Conservation (phyloP, 2,329 filamentous ascomycete genomes). For the Aspergillus persii region DNA sequence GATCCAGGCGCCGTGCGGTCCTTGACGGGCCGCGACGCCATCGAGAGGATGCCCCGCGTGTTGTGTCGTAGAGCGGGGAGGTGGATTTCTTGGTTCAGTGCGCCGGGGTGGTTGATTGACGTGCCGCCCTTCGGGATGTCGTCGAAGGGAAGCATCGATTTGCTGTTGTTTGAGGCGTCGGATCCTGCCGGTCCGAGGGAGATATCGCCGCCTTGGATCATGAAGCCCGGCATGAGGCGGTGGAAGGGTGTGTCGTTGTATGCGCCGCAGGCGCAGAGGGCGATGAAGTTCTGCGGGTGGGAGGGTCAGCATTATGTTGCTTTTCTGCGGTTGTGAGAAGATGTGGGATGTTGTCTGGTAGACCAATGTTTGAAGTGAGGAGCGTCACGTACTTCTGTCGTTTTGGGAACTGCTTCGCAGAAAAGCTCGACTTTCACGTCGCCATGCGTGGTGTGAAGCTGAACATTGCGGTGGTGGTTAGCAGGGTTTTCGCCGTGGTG, state of each 20-base stretch:
- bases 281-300: slow-evolving; percentile 58
- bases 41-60: slow-evolving; percentile 56
- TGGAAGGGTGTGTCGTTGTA: slow-evolving; percentile 64
- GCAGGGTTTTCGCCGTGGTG: neutral
- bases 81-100: slow-evolving; percentile 63
- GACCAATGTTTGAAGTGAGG: neutral
- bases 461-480: neutral
- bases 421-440: slow-evolving; percentile 95
- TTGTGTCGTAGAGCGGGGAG: slow-evolving; percentile 57
- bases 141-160: slow-evolving; percentile 42
- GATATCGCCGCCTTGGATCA: slow-evolving; percentile 61
- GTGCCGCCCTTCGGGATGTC: slow-evolving; percentile 55
- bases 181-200: slow-evolving; percentile 46
- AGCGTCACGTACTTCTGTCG: slow-evolving; percentile 64
- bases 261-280: slow-evolving; percentile 60
- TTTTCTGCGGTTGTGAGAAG: neutral
- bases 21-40: slow-evolving; percentile 55
- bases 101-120: slow-evolving; percentile 52
- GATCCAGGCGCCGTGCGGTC: slow-evolving; percentile 47
- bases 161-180: slow-evolving; percentile 36
- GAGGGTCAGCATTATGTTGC: neutral
- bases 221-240: slow-evolving; percentile 62
- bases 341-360: no score
- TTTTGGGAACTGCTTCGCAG: slow-evolving; percentile 91
- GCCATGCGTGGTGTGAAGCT: slow-evolving; percentile 82